These are phyloP conservation scores for Meripilus lineatus DNA, from an alignment of 1,284 basidiomycete species.

Conservation along the genomic window DNA sequence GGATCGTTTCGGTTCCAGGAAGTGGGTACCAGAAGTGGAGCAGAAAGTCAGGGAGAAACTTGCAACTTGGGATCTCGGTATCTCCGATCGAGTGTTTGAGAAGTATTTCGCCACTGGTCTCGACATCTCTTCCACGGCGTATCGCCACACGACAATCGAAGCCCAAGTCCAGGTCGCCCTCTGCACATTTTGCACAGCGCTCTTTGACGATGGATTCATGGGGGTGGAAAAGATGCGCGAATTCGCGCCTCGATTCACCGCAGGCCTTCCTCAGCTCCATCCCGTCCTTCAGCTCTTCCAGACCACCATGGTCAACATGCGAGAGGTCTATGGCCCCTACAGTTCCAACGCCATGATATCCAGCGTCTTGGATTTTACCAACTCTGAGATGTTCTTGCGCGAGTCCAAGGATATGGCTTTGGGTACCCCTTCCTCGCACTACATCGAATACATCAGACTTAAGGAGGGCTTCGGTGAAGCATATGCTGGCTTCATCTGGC, in stretches of 20 bases:
- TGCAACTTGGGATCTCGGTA: conserved; percentile 1
- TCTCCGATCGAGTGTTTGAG: conserved; percentile 1
- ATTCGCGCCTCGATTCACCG: conserved; percentile 5
- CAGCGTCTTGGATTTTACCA: conserved; percentile 6
- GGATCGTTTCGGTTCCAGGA: conserved; percentile 1
- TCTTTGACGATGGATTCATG: conserved; percentile 7
- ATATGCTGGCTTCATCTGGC: conserved; percentile 9
- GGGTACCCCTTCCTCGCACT: neutral
- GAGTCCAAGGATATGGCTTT: conserved; percentile 2
- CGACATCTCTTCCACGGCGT: conserved; percentile 7
- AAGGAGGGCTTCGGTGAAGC: conserved; percentile 9
- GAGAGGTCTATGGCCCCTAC: conserved; percentile 1
- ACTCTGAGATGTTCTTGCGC: conserved; percentile 8
- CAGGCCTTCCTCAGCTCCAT: conserved; percentile 1
- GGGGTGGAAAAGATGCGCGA: conserved; percentile 2
- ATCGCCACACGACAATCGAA: conserved; percentile 2
- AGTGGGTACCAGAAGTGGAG: conserved; percentile 4
- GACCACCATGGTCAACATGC: conserved; percentile 4
- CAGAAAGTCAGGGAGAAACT: conserved; percentile 2
- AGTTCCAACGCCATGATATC: conserved; percentile 4
- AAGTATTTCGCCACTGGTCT: conserved; percentile 5
- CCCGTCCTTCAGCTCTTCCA: conserved; percentile 6
- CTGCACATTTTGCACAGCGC: conserved; percentile 6
- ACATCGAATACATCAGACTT: conserved; percentile 8
- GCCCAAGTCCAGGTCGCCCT: conserved; percentile 4